Evolutionary conservation across 352 stramenopile species (phyloP).

Genomic region (Pythium brachiatum): DNA sequence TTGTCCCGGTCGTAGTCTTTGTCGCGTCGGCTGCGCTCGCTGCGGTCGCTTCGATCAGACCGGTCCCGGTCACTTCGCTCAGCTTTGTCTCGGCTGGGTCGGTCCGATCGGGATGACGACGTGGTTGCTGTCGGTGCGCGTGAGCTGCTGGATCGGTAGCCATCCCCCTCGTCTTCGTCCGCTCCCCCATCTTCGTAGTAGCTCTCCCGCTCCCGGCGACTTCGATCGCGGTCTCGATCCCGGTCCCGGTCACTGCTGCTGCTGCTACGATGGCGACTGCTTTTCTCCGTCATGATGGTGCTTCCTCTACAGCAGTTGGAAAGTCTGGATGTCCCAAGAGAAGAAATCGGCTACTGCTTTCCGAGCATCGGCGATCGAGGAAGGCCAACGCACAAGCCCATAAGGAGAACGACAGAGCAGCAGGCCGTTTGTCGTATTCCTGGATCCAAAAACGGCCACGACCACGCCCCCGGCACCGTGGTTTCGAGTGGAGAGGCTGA

Average conservation of each 20-base stretch:
- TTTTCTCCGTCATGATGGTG: constrained; percentile 19
- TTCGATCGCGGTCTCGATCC: constrained; percentile 20
- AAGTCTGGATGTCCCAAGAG: neutral
- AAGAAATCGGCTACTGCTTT: constrained; percentile 1
- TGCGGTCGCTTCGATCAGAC: constrained; percentile 20
- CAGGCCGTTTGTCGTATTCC: constrained; percentile 1
- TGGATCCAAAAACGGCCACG: constrained; percentile 13
- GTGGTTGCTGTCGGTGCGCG: constrained; percentile 7
- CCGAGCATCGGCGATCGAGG: neutral
- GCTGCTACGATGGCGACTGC: constrained; percentile 9
- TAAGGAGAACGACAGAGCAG: neutral
- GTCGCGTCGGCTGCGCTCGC: constrained; percentile 24
- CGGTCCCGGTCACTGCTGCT: constrained; percentile 18
- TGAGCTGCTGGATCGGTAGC: constrained; percentile 1
- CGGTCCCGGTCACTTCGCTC: constrained; percentile 25
- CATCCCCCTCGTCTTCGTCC: neutral
- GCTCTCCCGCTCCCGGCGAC: constrained; percentile 20
- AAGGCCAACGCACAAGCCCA: neutral
- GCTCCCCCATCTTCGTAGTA: constrained; percentile 18
- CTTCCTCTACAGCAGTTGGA: neutral
- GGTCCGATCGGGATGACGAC: constrained; percentile 23
- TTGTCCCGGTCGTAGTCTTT: constrained; percentile 31
- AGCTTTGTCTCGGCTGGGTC: constrained; percentile 29
- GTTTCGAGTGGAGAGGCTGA: neutral
- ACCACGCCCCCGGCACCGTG: neutral